These are phyloP conservation scores for Leccinum variabile DNA, from an alignment of 1,284 basidiomycete species.

Conservation along the genomic window DNA sequence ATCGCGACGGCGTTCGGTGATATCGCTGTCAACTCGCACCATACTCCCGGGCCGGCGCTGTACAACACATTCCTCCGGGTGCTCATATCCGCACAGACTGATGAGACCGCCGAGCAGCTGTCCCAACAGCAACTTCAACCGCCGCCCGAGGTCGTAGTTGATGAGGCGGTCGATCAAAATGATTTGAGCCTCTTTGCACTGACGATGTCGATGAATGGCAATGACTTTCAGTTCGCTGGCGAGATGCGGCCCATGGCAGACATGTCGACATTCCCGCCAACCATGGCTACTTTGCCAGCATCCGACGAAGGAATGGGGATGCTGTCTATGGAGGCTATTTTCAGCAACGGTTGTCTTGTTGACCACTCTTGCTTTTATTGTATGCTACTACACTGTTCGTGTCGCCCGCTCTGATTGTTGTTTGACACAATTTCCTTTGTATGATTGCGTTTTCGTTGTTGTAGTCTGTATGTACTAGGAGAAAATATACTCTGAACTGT, in stretches of 20 bases:
- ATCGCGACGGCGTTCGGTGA: constrained; percentile 79
- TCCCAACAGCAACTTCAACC: constrained; percentile 20
- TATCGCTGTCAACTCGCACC: constrained; percentile 70
- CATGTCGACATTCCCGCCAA: constrained; percentile 79
- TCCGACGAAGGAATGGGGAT: constrained; percentile 50
- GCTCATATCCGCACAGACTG: constrained; percentile 63
- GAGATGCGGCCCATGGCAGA: constrained; percentile 81
- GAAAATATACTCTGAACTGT: constrained; percentile 7
- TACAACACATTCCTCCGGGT: constrained; percentile 87
- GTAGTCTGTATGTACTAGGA: constrained; percentile 23
- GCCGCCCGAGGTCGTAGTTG: constrained; percentile 24
- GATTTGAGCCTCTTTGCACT: constrained; percentile 31
- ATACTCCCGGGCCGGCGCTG: constrained; percentile 70
- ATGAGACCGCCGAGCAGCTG: constrained; percentile 33
- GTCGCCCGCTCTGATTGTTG: constrained; percentile 8
- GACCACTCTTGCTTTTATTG: not conserved
- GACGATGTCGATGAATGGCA: constrained; percentile 22
- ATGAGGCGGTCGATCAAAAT: constrained; percentile 23
- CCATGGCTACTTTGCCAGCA: constrained; percentile 59
- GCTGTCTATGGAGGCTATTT: constrained; percentile 77
- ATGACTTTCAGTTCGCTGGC: constrained; percentile 67
- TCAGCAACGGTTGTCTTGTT: constrained; percentile 50
- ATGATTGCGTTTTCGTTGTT: constrained; percentile 18
- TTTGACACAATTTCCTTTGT: constrained; percentile 7
- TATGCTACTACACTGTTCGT: constrained; percentile 7